A percentile compares a stretch with the other conserved stretches of the same genome.
Conservation (phyloP, 139 green algal species). For the Medakamo hakoo region DNA sequence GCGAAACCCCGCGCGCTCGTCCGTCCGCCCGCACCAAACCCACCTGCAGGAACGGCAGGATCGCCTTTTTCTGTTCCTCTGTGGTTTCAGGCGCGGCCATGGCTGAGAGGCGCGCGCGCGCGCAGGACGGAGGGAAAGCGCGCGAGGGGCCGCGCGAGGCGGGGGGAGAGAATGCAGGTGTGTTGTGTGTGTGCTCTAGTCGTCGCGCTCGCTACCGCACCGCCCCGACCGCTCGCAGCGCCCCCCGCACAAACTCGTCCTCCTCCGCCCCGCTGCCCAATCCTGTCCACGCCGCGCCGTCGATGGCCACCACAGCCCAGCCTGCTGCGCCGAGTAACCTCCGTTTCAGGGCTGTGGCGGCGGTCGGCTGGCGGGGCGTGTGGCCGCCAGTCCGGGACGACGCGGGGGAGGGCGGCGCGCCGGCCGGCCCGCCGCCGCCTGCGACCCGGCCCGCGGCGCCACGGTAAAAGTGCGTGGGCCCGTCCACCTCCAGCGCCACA, state of each 20-base stretch:
- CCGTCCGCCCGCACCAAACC: background rate
- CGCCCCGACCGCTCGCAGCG: background rate
- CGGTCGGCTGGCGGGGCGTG: too few relatives aligned
- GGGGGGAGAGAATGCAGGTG: too few relatives aligned
- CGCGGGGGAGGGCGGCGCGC: too few relatives aligned
- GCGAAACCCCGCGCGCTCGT: background rate
- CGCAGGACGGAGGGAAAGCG: too few relatives aligned
- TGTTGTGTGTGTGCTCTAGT: too few relatives aligned
- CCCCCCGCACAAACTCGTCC: background rate
- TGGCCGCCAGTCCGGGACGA: background rate
- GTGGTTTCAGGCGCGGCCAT: conserved; percentile 21
- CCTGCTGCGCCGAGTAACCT: background rate
- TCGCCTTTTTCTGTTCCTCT: conserved; percentile 55
- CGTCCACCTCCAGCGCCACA: background rate
- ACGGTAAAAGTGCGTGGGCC: background rate
- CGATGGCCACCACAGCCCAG: background rate
- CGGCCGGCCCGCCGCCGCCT: too few relatives aligned
- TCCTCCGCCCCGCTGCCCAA: too few relatives aligned
- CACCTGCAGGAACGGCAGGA: conserved; percentile 55
- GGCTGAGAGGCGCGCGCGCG: background rate
- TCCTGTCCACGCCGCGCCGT: background rate
- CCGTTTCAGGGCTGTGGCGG: background rate
- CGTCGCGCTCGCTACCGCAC: too few relatives aligned
- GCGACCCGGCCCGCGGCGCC: too few relatives aligned
- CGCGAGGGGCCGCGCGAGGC: too few relatives aligned